Percentiles rank a stretch among this genome's conserved stretches.
phyloP scores from a whole-genome alignment of 495 filamentous ascomycete genomes.

The Polyplosphaeria fusca region DNA sequence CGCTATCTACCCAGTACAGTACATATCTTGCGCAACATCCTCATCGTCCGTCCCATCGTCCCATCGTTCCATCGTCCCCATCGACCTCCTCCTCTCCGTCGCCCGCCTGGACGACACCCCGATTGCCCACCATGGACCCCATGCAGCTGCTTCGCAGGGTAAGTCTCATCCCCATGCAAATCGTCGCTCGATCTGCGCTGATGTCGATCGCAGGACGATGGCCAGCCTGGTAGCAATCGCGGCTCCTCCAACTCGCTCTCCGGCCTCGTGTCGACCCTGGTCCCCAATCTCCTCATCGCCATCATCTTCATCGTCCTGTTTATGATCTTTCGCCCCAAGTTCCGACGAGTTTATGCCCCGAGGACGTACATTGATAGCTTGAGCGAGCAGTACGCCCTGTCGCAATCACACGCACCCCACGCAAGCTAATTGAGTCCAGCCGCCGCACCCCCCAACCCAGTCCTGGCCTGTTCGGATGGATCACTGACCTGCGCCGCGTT shows the following conservation, averaged over 20 bases:
- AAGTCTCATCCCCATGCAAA: not conserved
- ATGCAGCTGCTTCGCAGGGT: conserved; percentile 2
- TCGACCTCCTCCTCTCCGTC: not conserved
- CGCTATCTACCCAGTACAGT: not conserved
- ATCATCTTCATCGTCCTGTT: conserved; percentile 66
- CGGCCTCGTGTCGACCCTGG: conserved; percentile 66
- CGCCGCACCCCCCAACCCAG: conserved; percentile 54
- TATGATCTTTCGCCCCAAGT: conserved; percentile 67
- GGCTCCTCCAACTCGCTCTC: conserved; percentile 49
- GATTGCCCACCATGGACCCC: conserved; percentile 11
- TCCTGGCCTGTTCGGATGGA: conserved; percentile 69
- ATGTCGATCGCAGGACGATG: conserved; percentile 9
- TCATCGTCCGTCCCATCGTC: not conserved
- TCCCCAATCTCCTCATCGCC: conserved; percentile 65
- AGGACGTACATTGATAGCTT: conserved; percentile 80
- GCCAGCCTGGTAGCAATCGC: conserved; percentile 8
- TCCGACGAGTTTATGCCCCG: conserved; percentile 79
- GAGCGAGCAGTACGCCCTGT: conserved; percentile 51
- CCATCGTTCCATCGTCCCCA: not conserved
- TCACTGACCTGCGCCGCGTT: conserved; percentile 70
- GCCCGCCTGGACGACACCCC: not conserved
- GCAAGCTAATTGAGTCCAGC: not conserved
- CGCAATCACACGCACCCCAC: not conserved
- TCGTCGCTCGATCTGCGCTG: not conserved
- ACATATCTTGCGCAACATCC: not conserved